Evolutionary conservation across 345 rosid species (phyloP), one percentile per base, ranked within the genome.

Genomic region (Aquilaria yunnanensis): DNA sequence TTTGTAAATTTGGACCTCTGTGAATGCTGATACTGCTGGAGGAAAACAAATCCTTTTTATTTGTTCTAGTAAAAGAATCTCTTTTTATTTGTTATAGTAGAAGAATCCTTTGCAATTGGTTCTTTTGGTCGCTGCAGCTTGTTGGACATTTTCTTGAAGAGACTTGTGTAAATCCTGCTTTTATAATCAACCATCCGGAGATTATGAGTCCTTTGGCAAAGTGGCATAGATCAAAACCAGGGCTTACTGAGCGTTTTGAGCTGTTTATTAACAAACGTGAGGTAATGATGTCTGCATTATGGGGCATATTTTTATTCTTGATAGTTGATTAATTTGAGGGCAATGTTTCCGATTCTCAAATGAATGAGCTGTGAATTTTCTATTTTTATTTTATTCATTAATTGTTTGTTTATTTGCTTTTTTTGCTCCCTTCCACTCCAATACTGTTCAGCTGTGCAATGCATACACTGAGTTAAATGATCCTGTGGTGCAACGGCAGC

Each of bases 401-500:
- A 14, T 46, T 12, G 2, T 55, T 32, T 57, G 63, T 47, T 34
- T 67, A 12, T 43, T 47, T 73, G 2, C 16, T 63, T n/a, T 60
- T 16, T 37, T 23, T 0, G 8, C 8, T 37, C 7, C 8, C 43
- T 37, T 37, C 8, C 6, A 37, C 43, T 37, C 43, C 8, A 9
- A 9, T 47, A 59, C 56, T 30, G 14, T 50, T 58, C 69, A 95
- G 97, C 69, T 91, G 41, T 89, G 92, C 81, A 91, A 95, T 67
- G 99, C 99, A 29, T 95, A 95, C 80, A 95, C 97, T 3, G 99
- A 95, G 74, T 60, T 91, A 78, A 95, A 95, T 67, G 99, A 95
- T 66, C 99, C 99, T 37, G 85, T 89, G 6, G 99, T 87, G 57
- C 99, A 95, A 72, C 96, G 96, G 9, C 83, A 90, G 57, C 78